These are phyloP conservation scores for Xylariaceae sp. DNA, from an alignment of 2,329 filamentous ascomycete genomes.

Conservation along the genomic window DNA sequence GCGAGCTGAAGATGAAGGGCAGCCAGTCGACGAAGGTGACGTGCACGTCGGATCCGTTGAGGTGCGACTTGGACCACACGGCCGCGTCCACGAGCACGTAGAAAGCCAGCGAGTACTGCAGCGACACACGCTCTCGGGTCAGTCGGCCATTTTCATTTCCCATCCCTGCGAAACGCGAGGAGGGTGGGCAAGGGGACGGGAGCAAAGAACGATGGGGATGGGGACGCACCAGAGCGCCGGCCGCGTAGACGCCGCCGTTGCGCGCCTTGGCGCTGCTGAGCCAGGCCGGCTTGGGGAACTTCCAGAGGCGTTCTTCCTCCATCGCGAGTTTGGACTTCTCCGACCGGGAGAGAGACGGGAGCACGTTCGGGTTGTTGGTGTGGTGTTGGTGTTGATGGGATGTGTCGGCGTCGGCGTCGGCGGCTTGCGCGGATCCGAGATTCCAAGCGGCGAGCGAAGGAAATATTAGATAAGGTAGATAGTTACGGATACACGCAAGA, in stretches of 20 bases:
- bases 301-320: constrained; percentile 61
- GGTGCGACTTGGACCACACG: constrained; percentile 55
- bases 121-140: background rate
- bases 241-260: constrained; percentile 54
- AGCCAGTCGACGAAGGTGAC: constrained; percentile 64
- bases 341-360: no score
- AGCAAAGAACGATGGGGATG: background rate
- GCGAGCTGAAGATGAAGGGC: constrained; percentile 57
- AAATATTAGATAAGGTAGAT: no score
- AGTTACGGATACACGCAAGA: no score
- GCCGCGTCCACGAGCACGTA: constrained; percentile 61
- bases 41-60: constrained; percentile 54
- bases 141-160: no score
- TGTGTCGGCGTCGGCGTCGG: no score
- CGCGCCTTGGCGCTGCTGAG: constrained; percentile 57
- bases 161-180: no score
- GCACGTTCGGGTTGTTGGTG: no score
- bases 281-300: constrained; percentile 60
- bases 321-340: no score
- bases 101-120: constrained; percentile 61
- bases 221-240: constrained; percentile 55
- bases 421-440: no score
- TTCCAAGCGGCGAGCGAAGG: no score
- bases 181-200: no score
- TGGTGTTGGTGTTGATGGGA: no score